phyloP scores from a whole-genome alignment of 331 rosid species.

The Quercus phellos region DNA sequence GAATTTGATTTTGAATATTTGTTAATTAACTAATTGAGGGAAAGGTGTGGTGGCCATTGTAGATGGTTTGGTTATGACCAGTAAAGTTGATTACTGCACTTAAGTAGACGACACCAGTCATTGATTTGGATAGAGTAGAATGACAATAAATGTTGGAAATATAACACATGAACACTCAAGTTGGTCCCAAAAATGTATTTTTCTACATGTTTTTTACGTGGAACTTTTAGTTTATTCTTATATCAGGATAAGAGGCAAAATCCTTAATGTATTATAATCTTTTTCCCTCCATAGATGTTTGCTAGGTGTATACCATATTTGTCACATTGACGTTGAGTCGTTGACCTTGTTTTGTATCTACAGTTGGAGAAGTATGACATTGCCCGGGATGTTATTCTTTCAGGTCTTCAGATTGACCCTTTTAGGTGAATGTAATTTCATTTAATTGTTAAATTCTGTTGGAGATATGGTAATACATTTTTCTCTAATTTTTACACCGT shows the following conservation, averaged over 20 bases:
- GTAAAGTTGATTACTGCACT: background rate
- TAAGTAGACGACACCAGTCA: background rate
- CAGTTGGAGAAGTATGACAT: conserved; percentile 88
- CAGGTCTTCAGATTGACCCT: conserved; percentile 91
- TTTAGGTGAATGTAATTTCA: conserved; percentile 51
- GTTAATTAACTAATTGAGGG: background rate
- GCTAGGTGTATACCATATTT: conserved; percentile 15
- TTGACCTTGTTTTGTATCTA: conserved; percentile 25
- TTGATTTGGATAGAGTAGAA: background rate
- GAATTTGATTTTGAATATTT: background rate
- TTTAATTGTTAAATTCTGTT: background rate
- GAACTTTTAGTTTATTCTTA: background rate
- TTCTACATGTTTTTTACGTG: background rate
- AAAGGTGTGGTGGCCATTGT: background rate
- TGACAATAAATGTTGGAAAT: background rate
- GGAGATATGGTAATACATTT: background rate
- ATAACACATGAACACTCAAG: background rate
- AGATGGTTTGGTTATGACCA: background rate
- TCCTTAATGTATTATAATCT: background rate
- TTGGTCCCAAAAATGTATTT: background rate
- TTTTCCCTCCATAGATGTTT: background rate
- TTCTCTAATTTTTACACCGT: conserved; percentile 14
- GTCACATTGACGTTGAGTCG: background rate
- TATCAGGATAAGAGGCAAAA: background rate
- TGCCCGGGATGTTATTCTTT: conserved; percentile 80